phyloP scores from a whole-genome alignment of 805 yeast species.

The Schwanniomyces sp. region DNA sequence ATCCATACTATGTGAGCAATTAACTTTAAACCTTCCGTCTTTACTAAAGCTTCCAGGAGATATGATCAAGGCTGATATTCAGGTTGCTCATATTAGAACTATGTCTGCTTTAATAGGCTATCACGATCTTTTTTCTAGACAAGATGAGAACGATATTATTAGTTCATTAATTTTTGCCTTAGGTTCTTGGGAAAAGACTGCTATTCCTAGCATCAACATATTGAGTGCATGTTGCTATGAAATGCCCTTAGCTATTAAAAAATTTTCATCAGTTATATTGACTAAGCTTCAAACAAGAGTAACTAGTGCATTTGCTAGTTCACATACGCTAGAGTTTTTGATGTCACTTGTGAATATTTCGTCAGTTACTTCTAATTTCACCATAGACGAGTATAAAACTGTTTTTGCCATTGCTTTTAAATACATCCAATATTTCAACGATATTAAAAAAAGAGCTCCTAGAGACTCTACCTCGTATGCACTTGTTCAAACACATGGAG shows the following conservation, averaged over 20 bases:
- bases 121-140: slow-evolving; percentile 50
- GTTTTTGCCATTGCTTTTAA: slow-evolving; percentile 84
- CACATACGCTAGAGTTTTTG: slow-evolving; percentile 76
- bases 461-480: slow-evolving; percentile 6
- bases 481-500: slow-evolving; percentile 34
- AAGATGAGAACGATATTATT: slow-evolving; percentile 64
- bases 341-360: slow-evolving; percentile 67
- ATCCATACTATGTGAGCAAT: slow-evolving; percentile 56
- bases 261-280: slow-evolving; percentile 64
- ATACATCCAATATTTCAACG: slow-evolving; percentile 70
- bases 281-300: slow-evolving; percentile 75
- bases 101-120: slow-evolving; percentile 65
- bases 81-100: slow-evolving; percentile 62
- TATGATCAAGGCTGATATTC: slow-evolving; percentile 59
- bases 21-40: slow-evolving; percentile 50
- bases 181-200: slow-evolving; percentile 76
- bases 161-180: slow-evolving; percentile 60
- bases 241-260: slow-evolving; percentile 69
- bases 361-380: slow-evolving; percentile 65
- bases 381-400: slow-evolving; percentile 72
- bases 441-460: slow-evolving; percentile 33
- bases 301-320: slow-evolving; percentile 64
- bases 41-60: slow-evolving; percentile 39
- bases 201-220: slow-evolving; percentile 74
- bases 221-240: slow-evolving; percentile 80